Conservation (phyloP, 805 yeast species). For the Groenewaldozyma tartarivorans region DNA sequence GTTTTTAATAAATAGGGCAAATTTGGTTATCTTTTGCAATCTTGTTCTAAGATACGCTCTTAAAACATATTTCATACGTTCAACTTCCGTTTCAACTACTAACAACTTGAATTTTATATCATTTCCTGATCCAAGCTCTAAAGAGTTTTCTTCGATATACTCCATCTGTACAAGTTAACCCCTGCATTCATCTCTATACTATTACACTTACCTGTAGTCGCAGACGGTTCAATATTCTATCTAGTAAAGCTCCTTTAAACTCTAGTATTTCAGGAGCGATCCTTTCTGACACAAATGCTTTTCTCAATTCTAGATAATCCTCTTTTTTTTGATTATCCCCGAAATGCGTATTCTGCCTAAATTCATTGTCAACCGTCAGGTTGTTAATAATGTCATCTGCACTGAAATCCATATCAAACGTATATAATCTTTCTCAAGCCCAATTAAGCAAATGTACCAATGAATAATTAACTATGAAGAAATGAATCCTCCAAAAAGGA, state of each 20-base stretch:
- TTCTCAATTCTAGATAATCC: constrained; percentile 39
- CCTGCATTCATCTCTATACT: not conserved
- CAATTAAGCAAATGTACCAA: no score
- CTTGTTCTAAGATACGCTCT: constrained; percentile 75
- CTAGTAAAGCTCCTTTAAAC: constrained; percentile 54
- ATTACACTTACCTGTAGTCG: constrained; percentile 30
- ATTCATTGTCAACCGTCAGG: constrained; percentile 5
- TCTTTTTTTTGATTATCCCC: constrained; percentile 49
- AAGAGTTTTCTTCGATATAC: constrained; percentile 65
- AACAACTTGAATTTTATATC: constrained; percentile 71
- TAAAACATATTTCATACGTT: constrained; percentile 72
- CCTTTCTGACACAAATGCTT: constrained; percentile 76
- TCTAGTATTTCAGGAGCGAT: constrained; percentile 80
- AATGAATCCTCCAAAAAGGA: no score
- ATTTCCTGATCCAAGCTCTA: constrained; percentile 49
- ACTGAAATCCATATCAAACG: constrained; percentile 4
- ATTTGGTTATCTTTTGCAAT: constrained; percentile 59
- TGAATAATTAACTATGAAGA: no score
- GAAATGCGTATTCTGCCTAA: not conserved
- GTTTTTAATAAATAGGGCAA: constrained; percentile 48
- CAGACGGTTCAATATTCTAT: constrained; percentile 47
- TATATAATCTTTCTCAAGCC: no score
- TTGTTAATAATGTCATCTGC: constrained; percentile 18
- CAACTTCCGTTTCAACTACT: constrained; percentile 86
- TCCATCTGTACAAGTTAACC: constrained; percentile 56